Percentiles rank a stretch among this genome's conserved stretches.
Conservation (phyloP, 768 basidiomycete species). For the Trametes elegans region DNA sequence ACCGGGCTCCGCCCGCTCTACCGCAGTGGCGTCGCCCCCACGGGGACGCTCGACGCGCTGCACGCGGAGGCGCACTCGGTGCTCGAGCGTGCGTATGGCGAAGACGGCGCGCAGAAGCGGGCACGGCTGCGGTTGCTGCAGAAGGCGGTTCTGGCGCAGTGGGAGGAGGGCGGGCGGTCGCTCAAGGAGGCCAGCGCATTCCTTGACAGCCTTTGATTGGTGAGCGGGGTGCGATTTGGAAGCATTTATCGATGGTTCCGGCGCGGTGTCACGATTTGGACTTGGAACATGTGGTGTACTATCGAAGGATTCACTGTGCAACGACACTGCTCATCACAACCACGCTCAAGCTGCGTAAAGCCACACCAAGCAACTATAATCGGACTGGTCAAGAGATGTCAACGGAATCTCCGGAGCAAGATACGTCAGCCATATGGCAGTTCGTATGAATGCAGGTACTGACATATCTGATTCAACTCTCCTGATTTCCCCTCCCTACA, state of each 20-base stretch:
- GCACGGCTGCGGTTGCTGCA: conserved; percentile 13
- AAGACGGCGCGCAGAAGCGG: conserved; percentile 27
- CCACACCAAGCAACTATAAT: no score
- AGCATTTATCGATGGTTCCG: no score
- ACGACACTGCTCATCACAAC: no score
- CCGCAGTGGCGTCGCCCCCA: conserved; percentile 15
- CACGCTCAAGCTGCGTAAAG: no score
- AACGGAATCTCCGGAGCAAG: no score
- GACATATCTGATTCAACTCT: no score
- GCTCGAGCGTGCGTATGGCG: conserved; percentile 21
- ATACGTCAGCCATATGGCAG: no score
- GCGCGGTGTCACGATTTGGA: not conserved
- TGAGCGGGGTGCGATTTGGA: not conserved
- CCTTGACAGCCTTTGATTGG: not conserved
- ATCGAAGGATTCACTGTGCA: no score
- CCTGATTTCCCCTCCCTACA: no score
- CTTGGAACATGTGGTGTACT: no score
- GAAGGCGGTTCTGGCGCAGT: not conserved
- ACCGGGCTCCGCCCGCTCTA: conserved; percentile 8
- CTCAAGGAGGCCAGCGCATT: not conserved
- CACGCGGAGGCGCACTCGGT: conserved; percentile 17
- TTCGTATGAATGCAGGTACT: no score
- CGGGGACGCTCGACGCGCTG: conserved; percentile 26
- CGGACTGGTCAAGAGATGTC: no score
- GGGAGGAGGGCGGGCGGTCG: not conserved